Conservation (phyloP, 2,329 filamentous ascomycete genomes). For the Tolypocladium sp. region DNA sequence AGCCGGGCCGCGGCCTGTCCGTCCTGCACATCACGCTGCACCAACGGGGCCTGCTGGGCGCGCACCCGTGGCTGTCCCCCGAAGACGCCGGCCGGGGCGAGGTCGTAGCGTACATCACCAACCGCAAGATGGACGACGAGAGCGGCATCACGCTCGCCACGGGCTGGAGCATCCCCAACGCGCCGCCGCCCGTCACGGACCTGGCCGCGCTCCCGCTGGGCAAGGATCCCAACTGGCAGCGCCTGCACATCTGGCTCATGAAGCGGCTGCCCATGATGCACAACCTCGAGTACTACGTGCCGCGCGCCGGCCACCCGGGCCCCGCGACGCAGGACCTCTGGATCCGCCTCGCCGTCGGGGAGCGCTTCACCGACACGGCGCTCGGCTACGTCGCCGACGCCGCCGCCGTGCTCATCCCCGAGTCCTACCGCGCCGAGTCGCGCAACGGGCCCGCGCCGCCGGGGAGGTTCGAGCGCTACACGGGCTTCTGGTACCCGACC, state of each 20-base stretch:
- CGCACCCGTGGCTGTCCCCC: constrained; percentile 21
- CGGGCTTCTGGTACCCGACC: constrained; percentile 65
- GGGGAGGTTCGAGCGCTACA: constrained; percentile 13
- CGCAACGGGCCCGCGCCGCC: constrained; percentile 8
- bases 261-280: constrained; percentile 13
- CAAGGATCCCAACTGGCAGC: constrained; percentile 20
- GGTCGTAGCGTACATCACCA: constrained; percentile 31
- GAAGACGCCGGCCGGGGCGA: constrained; percentile 15
- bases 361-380: constrained; percentile 53
- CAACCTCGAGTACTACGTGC: constrained; percentile 22
- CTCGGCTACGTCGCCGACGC: constrained; percentile 57
- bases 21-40: constrained; percentile 32
- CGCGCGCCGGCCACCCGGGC: constrained; percentile 5
- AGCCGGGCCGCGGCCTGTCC: constrained; percentile 29
- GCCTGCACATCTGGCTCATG: constrained; percentile 7
- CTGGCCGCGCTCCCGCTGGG: constrained; percentile 13
- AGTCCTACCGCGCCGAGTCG: constrained; percentile 31
- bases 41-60: constrained; percentile 23
- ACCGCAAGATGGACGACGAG: constrained; percentile 20
- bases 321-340: constrained; percentile 32
- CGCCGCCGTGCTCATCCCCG: constrained; percentile 57
- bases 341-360: constrained; percentile 51
- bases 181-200: constrained; percentile 11
- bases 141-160: constrained; percentile 20
- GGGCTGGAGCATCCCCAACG: constrained; percentile 11